These are phyloP conservation scores for Alloteropsis angusta DNA, from an alignment of 202 grass and related monocot species.

Conservation along the genomic window DNA sequence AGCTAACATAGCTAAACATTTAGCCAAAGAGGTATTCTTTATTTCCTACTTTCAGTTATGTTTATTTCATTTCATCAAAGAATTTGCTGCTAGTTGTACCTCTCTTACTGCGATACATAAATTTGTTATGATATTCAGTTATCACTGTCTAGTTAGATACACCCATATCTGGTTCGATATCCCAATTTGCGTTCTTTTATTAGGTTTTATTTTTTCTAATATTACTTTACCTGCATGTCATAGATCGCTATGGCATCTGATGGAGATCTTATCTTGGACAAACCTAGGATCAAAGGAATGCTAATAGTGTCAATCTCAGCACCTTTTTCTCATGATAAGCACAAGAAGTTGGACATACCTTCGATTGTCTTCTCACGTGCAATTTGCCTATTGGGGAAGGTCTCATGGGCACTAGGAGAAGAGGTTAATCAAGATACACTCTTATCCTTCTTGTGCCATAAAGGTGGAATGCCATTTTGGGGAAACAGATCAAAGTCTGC, in stretches of 20 bases:
- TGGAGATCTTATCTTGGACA: conserved; percentile 69
- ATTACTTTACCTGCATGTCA: conserved; percentile 19
- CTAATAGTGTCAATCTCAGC: conserved; percentile 63
- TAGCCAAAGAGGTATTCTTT: conserved; percentile 68
- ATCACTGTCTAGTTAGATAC: background rate
- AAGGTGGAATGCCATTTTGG: conserved; percentile 43
- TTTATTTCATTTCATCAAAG: conserved; percentile 14
- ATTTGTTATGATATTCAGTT: background rate
- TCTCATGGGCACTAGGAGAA: conserved; percentile 51
- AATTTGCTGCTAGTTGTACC: background rate
- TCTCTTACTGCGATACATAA: background rate
- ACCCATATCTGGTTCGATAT: background rate
- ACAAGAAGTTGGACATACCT: conserved; percentile 49
- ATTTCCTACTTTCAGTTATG: conserved; percentile 4
- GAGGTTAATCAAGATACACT: conserved; percentile 44
- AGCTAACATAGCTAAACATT: conserved; percentile 65
- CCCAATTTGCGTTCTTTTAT: background rate
- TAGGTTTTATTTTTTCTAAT: background rate
- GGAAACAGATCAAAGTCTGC: conserved; percentile 11
- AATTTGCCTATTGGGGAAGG: conserved; percentile 54
- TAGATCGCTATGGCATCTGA: conserved; percentile 52
- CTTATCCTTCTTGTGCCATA: conserved; percentile 49
- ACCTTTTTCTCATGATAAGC: conserved; percentile 41
- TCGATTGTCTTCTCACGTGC: conserved; percentile 57
- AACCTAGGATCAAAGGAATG: conserved; percentile 50